Conservation (phyloP, 2,329 filamentous ascomycete species). For the Aspergillus brunneoviolaceus region DNA sequence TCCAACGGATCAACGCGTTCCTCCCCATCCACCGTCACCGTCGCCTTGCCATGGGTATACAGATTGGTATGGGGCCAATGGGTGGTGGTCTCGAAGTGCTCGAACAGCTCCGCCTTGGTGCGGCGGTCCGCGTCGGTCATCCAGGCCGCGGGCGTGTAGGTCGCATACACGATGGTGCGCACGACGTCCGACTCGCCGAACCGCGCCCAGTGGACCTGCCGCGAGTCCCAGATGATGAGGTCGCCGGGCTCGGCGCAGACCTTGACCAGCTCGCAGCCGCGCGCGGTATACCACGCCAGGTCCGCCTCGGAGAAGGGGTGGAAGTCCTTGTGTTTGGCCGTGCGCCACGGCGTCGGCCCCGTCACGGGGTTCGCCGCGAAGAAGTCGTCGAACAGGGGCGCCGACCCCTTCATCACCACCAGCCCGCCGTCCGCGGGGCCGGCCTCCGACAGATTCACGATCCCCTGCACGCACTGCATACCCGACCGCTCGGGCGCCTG, state of each 20-base stretch:
- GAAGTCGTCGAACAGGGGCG: not conserved
- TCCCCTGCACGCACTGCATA: not conserved
- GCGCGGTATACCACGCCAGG: not conserved
- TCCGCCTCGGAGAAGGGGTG: constrained; percentile 1
- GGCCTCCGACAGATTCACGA: not conserved
- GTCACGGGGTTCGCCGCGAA: constrained; percentile 2
- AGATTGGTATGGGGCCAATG: constrained; percentile 5
- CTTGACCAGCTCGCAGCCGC: constrained; percentile 4
- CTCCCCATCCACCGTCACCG: not conserved
- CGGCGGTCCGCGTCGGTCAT: constrained; percentile 1
- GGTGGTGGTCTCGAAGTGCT: not conserved
- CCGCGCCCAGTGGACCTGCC: constrained; percentile 6
- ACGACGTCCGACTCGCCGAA: constrained; percentile 2
- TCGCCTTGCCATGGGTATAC: constrained; percentile 3
- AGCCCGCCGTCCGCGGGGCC: not conserved
- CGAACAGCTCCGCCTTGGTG: constrained; percentile 2
- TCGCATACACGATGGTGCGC: constrained; percentile 3
- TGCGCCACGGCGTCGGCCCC: constrained; percentile 5
- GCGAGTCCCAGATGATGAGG: constrained; percentile 6
- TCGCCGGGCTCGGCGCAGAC: constrained; percentile 2
- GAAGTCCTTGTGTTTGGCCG: constrained; percentile 6
- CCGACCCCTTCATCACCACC: not conserved
- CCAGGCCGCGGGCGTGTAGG: constrained; percentile 2
- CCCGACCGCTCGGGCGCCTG: constrained; percentile 2
- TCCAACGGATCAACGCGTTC: constrained; percentile 1